Evolutionary conservation across 2,329 filamentous ascomycete species (phyloP).

Genomic region (Colletotrichum sp.): DNA sequence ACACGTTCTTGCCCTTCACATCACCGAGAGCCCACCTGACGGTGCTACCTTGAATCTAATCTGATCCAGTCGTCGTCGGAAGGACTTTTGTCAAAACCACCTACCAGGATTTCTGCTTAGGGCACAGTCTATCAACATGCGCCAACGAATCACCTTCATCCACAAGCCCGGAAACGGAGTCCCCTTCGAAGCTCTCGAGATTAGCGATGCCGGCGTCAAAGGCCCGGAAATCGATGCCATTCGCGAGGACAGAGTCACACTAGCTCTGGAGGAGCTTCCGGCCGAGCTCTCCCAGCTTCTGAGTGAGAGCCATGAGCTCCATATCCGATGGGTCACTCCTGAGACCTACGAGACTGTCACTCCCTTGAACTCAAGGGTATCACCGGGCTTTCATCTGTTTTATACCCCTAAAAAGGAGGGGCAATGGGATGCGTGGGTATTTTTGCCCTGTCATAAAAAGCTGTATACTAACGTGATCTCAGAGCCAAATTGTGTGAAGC

Average conservation of each 20-base stretch:
- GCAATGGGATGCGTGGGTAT: conserved; percentile 29
- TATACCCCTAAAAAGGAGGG: conserved; percentile 64
- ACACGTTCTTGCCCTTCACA: neutral
- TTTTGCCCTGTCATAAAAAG: neutral
- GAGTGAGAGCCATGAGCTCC: conserved; percentile 70
- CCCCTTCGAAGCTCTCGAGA: conserved; percentile 65
- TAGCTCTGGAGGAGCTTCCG: conserved; percentile 77
- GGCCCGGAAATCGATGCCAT: conserved; percentile 66
- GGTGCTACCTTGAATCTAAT: neutral
- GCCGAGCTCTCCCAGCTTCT: conserved; percentile 67
- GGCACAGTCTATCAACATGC: conserved; percentile 55
- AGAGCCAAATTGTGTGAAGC: conserved; percentile 61
- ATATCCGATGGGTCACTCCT: conserved; percentile 79
- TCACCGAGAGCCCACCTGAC: neutral
- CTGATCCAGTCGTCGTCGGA: neutral
- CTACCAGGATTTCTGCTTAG: neutral
- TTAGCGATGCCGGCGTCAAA: conserved; percentile 61
- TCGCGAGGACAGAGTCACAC: conserved; percentile 80
- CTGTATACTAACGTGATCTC: neutral
- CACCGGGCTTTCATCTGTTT: conserved; percentile 83
- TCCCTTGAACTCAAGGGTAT: conserved; percentile 76
- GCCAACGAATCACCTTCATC: conserved; percentile 81
- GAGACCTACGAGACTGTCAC: conserved; percentile 61
- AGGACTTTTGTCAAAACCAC: neutral
- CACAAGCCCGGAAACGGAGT: conserved; percentile 68